A percentile compares a stretch with the other conserved stretches of the same genome.
phyloP scores from a whole-genome alignment of 2,329 filamentous ascomycete species.

The Beauveria varroae region DNA sequence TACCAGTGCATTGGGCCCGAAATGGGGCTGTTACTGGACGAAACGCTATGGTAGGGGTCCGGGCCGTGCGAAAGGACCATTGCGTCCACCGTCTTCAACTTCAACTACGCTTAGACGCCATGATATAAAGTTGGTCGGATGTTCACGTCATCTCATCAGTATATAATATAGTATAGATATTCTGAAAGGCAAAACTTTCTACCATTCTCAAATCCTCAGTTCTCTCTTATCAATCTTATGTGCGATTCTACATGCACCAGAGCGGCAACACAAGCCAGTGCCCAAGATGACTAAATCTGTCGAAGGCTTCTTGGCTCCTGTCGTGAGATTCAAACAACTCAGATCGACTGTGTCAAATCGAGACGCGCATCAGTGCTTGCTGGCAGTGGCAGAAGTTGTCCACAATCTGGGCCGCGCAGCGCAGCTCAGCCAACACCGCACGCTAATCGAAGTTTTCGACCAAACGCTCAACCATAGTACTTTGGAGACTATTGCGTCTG shows the following conservation, averaged over 20 bases:
- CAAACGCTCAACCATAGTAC: background rate
- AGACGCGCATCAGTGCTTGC: background rate
- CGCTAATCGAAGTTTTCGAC: background rate
- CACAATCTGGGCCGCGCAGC: background rate
- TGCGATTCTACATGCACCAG: background rate
- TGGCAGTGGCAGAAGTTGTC: background rate
- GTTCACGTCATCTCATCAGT: background rate
- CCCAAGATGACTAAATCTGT: constrained; percentile 15
- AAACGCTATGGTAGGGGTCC: background rate
- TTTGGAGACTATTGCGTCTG: background rate
- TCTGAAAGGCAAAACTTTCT: too few relatives aligned
- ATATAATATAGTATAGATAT: background rate
- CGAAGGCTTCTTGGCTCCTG: background rate
- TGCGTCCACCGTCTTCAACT: too few relatives aligned
- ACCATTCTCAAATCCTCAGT: too few relatives aligned
- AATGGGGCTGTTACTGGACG: too few relatives aligned
- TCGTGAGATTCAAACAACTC: background rate
- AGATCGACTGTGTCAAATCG: background rate
- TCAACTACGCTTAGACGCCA: background rate
- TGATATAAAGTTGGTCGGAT: background rate
- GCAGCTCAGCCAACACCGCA: background rate
- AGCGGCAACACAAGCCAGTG: background rate
- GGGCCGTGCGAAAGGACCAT: background rate
- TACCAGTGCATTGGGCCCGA: too few relatives aligned
- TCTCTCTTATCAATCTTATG: too few relatives aligned